Evolutionary conservation across 768 basidiomycete species (phyloP).

Genomic region (Pleurotus salmoneostramineus): DNA sequence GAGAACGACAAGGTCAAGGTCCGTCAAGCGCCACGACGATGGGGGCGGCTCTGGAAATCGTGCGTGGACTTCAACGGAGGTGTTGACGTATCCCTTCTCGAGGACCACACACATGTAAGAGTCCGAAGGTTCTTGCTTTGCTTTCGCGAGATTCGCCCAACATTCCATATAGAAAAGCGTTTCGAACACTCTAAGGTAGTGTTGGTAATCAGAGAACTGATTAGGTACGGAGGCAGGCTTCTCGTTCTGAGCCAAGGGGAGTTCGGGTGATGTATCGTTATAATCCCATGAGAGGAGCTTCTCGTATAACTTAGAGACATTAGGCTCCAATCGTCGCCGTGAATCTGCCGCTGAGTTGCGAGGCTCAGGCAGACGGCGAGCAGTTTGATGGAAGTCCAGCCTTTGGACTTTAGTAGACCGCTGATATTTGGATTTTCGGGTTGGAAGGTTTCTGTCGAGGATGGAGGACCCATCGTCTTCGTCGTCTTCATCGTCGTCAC

Average conservation of each 20-base stretch:
- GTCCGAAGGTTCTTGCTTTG: slow-evolving; percentile 63
- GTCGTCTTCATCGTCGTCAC: slow-evolving; percentile 42
- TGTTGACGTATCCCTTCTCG: slow-evolving; percentile 69
- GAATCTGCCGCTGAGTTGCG: slow-evolving; percentile 58
- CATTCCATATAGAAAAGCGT: slow-evolving; percentile 86
- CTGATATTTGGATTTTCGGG: slow-evolving; percentile 18
- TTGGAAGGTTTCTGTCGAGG: slow-evolving; percentile 27
- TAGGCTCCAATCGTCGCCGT: slow-evolving; percentile 74
- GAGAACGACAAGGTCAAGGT: slow-evolving; percentile 85
- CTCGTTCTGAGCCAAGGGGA: slow-evolving; percentile 42
- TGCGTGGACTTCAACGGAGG: slow-evolving; percentile 80
- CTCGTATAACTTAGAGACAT: slow-evolving; percentile 76
- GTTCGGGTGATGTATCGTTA: slow-evolving; percentile 56
- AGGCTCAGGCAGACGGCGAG: slow-evolving; percentile 43
- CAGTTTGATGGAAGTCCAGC: too few relatives aligned
- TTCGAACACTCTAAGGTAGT: slow-evolving; percentile 76
- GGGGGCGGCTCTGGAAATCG: slow-evolving; percentile 53
- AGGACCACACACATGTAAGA: slow-evolving; percentile 59
- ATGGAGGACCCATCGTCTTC: slow-evolving; percentile 34
- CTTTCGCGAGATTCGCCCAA: slow-evolving; percentile 82
- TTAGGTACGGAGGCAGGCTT: slow-evolving; percentile 50
- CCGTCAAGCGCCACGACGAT: slow-evolving; percentile 72
- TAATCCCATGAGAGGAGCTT: slow-evolving; percentile 86
- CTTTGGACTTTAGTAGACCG: too few relatives aligned
- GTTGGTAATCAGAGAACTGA: slow-evolving; percentile 55